These are phyloP conservation scores for Spergularia azorica DNA, from an alignment of 179 eudicot genomes.

Conservation along the genomic window DNA sequence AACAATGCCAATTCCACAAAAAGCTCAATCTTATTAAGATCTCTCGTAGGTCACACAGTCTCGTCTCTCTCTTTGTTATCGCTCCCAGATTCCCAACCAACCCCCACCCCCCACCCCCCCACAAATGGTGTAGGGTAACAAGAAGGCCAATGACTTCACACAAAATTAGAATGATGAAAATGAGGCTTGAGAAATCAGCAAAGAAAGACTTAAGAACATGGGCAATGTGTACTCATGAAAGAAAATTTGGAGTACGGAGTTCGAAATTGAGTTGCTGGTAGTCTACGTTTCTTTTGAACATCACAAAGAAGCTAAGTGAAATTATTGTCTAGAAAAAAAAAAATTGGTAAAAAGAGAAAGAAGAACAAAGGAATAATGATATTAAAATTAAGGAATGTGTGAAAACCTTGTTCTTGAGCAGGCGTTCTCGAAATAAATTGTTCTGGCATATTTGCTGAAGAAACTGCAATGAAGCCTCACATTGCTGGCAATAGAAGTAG, in stretches of 20 bases:
- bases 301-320: neutral
- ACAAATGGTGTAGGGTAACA: neutral
- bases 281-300: neutral
- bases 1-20: constrained; percentile 1
- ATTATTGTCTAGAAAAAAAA: neutral
- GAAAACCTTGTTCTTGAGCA: constrained; percentile 76
- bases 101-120: too few species aligned
- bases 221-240: neutral
- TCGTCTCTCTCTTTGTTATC: too few species aligned
- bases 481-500: constrained; percentile 68
- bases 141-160: neutral
- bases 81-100: too few species aligned
- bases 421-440: constrained; percentile 75
- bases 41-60: neutral
- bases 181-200: neutral
- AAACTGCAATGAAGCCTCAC: constrained; percentile 93
- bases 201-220: neutral
- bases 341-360: neutral
- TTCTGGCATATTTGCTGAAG: constrained; percentile 80
- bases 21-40: neutral
- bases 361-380: neutral
- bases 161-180: neutral
- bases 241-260: neutral
- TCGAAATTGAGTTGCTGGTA: neutral
- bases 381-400: neutral